Percentiles rank a stretch among this genome's conserved stretches.
Conservation (phyloP, 768 basidiomycete species). For the Psilocybe cubensis region DNA sequence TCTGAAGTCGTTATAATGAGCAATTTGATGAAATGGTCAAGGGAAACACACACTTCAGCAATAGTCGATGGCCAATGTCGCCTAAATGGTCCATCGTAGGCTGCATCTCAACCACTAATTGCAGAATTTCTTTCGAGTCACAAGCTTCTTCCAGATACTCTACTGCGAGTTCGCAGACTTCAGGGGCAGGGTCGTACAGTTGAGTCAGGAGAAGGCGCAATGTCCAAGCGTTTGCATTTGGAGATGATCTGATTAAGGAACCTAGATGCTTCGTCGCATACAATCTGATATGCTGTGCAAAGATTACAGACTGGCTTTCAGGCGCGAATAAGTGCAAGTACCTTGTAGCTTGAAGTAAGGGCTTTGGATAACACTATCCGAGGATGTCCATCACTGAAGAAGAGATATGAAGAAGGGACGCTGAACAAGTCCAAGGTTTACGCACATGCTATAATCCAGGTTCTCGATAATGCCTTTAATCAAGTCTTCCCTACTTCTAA, state of each 20-base stretch:
- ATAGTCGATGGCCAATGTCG: slow-evolving; percentile 84
- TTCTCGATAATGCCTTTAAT: slow-evolving; percentile 91
- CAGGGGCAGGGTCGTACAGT: slow-evolving; percentile 88
- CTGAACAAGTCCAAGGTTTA: slow-evolving; percentile 9
- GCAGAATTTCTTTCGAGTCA: slow-evolving; percentile 79
- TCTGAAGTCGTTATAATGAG: slow-evolving; percentile 42
- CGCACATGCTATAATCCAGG: slow-evolving; percentile 88
- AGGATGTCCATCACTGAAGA: slow-evolving; percentile 85
- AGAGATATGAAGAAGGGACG: slow-evolving; percentile 9
- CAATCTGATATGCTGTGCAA: slow-evolving; percentile 77
- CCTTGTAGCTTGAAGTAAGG: slow-evolving; percentile 91
- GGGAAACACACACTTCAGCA: slow-evolving; percentile 72
- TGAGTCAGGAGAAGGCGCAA: slow-evolving; percentile 92
- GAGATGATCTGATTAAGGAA: slow-evolving; percentile 68
- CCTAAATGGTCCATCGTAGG: slow-evolving; percentile 96
- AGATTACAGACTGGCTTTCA: background rate
- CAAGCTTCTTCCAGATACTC: slow-evolving; percentile 90
- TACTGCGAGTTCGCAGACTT: slow-evolving; percentile 91
- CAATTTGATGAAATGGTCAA: background rate
- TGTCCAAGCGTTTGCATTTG: slow-evolving; percentile 82
- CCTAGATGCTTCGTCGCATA: slow-evolving; percentile 91
- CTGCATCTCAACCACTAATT: slow-evolving; percentile 92
- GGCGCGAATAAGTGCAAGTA: slow-evolving; percentile 29
- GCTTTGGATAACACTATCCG: slow-evolving; percentile 94
- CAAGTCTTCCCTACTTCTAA: slow-evolving; percentile 89